Base-by-base conservation (phyloP, 208 protist species). In the Leishmania aethiopica region DNA sequence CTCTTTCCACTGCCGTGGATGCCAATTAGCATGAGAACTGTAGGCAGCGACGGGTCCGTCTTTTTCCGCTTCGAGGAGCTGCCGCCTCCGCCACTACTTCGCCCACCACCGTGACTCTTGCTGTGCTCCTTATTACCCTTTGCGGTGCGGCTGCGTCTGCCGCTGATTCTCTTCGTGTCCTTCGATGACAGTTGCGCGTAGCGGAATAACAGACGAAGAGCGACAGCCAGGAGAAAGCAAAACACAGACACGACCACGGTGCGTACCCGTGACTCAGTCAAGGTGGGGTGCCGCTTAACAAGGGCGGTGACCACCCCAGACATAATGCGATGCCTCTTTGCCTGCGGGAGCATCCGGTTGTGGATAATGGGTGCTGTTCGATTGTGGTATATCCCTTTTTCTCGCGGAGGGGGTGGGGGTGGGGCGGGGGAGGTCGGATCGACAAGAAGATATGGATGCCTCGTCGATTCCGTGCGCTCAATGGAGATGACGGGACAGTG, bases 1-100 rank as follows among this genome's bases (percentile, higher is more conserved):
- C 89, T 92, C 85, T 97, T 97, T 28, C 94, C 94, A 75, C 92
- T 95, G 47, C 92, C 92, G 74, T 90, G 83, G 25, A 97, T 94
- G 77, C 94, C 94, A 32, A 96, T 77, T 0, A 96, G 85, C 19
- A 96, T 37, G 62, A 95, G 67, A 15, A 97, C 10, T 28, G 86
- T 91, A 1, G 94, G 94, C n/a, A 92, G 85, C 8, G 81, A 84
- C 6, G 87, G 81, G 42, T 93, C 89, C 8, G 77, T 45, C 67
- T 89, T 83, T 40, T 80, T 81, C 35, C 47, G 79, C 67, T 79
- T 79, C 37, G 69, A 80, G 49, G 83, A 78, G 66, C 37, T 60
- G 32, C 32, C 28, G 42, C 75, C 78, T 66, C 72, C 79, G 32
- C 45, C 59, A 64, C 77, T 74, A 45, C 76, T 55, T 32, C 42